Evolutionary conservation across 116 monocot genomes (phyloP).

Genomic region (Trichopus zeylanicus): DNA sequence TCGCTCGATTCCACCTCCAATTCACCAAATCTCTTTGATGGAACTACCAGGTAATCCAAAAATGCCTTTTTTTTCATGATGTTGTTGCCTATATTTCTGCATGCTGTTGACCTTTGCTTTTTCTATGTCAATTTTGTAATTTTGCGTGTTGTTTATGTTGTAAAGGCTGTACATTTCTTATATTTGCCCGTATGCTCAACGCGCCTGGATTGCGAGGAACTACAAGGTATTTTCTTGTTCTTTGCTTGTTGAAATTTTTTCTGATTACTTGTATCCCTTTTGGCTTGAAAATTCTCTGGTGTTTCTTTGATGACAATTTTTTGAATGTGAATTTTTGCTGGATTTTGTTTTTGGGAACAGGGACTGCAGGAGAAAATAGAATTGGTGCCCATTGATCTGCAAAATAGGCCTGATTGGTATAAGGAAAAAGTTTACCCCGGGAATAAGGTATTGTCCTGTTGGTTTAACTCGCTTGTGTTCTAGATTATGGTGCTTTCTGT

Average conservation of each 20-base stretch:
- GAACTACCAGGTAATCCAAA: constrained; percentile 26
- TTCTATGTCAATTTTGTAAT: not conserved
- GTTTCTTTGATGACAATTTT: not conserved
- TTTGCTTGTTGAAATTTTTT: not conserved
- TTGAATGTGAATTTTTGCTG: not conserved
- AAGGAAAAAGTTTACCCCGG: constrained; percentile 79
- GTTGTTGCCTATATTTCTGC: constrained; percentile 1
- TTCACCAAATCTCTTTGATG: constrained; percentile 39
- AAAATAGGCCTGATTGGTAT: constrained; percentile 80
- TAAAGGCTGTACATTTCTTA: constrained; percentile 70
- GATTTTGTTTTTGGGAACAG: constrained; percentile 26
- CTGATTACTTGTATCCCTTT: not conserved
- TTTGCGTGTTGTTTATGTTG: not conserved
- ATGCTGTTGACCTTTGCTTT: not conserved
- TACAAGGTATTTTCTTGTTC: constrained; percentile 42
- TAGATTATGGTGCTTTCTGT: too few relatives aligned
- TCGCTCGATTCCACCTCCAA: constrained; percentile 19
- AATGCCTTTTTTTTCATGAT: not conserved
- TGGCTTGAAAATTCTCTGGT: not conserved
- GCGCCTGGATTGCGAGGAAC: constrained; percentile 87
- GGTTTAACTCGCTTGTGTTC: too few relatives aligned
- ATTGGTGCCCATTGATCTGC: constrained; percentile 63
- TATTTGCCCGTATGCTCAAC: constrained; percentile 75
- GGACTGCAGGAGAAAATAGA: constrained; percentile 82
- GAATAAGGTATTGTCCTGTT: constrained; percentile 63